These are phyloP conservation scores for Obba rivulosa DNA, from an alignment of 768 basidiomycete species.

Conservation along the genomic window DNA sequence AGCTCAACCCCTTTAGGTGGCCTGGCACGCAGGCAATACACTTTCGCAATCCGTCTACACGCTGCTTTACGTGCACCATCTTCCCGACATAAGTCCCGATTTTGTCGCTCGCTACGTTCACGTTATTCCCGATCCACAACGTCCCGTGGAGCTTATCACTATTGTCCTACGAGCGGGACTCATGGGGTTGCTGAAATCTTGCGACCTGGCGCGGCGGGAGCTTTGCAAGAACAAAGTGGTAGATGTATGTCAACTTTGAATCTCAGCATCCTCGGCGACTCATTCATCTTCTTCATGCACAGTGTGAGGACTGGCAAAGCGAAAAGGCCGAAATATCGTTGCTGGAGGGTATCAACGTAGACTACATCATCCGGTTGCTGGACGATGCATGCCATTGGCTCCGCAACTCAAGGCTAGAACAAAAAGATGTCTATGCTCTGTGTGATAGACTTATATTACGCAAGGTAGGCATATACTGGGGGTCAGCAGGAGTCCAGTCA, in stretches of 20 bases:
- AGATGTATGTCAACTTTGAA: conserved; percentile 48
- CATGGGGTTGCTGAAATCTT: conserved; percentile 70
- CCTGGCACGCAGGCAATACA: conserved; percentile 81
- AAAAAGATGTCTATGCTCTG: conserved; percentile 35
- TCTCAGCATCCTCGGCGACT: background rate
- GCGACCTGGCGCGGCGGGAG: conserved; percentile 80
- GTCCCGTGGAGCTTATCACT: conserved; percentile 60
- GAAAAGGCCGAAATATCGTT: conserved; percentile 84
- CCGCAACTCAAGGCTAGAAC: conserved; percentile 8
- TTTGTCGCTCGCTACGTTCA: conserved; percentile 18
- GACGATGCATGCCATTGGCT: conserved; percentile 65
- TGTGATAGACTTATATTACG: conserved; percentile 50
- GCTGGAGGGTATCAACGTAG: conserved; percentile 55
- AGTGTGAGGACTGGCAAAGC: conserved; percentile 87
- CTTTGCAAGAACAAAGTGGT: conserved; percentile 67
- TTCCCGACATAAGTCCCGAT: conserved; percentile 58
- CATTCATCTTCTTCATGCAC: conserved; percentile 12
- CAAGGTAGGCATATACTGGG: conserved; percentile 35
- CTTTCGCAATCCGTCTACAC: conserved; percentile 87
- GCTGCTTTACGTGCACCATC: conserved; percentile 63
- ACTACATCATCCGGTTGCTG: conserved; percentile 46
- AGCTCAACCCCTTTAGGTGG: conserved; percentile 48
- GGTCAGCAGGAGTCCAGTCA: no score
- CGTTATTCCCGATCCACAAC: conserved; percentile 33
- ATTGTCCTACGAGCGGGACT: conserved; percentile 64